Conservation (phyloP, 2,329 filamentous ascomycete species). For the Aspergillus sp. region DNA sequence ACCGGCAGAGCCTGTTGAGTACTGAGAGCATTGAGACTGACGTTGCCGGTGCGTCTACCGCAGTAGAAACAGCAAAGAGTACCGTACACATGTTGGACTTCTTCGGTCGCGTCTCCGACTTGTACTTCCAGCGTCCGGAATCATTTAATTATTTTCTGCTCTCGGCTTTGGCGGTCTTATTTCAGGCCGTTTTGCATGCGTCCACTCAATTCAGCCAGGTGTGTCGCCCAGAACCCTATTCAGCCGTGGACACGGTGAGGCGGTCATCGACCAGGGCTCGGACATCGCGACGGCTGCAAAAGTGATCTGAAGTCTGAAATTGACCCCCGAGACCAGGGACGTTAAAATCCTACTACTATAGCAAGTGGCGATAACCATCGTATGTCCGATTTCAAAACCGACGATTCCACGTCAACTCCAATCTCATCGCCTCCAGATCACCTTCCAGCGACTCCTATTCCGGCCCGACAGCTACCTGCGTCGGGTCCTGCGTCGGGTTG, state of each 20-base stretch:
- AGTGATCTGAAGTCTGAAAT: constrained; percentile 50
- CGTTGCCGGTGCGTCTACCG: constrained; percentile 29
- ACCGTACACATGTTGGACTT: constrained; percentile 32
- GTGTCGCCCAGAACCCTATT: constrained; percentile 39
- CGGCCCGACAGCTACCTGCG: constrained; percentile 3
- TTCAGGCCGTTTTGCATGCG: constrained; percentile 41
- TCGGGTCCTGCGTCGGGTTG: constrained; percentile 11
- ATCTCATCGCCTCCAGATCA: too few relatives aligned
- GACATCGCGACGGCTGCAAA: constrained; percentile 51
- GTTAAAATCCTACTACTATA: background rate
- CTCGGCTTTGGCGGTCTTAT: constrained; percentile 33
- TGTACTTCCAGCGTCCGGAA: constrained; percentile 33
- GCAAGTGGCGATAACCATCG: background rate
- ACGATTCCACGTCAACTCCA: background rate
- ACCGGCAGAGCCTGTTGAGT: constrained; percentile 37
- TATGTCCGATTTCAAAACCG: background rate
- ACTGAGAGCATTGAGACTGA: constrained; percentile 31
- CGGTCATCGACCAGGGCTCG: constrained; percentile 49
- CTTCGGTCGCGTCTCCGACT: constrained; percentile 29
- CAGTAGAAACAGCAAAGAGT: constrained; percentile 34
- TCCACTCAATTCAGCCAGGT: constrained; percentile 35
- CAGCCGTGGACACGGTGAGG: constrained; percentile 53
- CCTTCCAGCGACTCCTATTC: background rate
- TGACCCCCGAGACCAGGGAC: constrained; percentile 39
- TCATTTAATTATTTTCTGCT: constrained; percentile 39